Evolutionary conservation across 257 asterid genomes (phyloP).

Genomic region (Marsdenia floribunda): DNA sequence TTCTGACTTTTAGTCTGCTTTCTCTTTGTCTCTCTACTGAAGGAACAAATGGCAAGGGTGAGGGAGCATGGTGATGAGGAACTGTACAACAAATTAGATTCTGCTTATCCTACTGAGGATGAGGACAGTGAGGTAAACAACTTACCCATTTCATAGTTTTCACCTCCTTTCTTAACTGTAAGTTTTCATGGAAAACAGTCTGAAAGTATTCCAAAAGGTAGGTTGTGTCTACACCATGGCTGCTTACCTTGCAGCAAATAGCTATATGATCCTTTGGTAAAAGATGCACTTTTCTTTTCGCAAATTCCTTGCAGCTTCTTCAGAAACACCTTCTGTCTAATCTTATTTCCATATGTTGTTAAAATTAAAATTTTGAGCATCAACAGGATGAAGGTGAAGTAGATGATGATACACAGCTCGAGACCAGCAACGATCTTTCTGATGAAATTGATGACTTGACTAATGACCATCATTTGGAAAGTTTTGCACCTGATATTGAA

Average conservation of each 20-base stretch:
- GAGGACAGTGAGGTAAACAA: constrained; percentile 75
- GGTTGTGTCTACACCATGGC: too few species aligned
- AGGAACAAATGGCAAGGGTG: constrained; percentile 73
- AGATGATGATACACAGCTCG: constrained; percentile 37
- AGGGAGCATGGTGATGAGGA: constrained; percentile 54
- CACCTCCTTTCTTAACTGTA: not conserved
- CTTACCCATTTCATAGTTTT: not conserved
- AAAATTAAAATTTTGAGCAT: not conserved
- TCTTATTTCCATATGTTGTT: not conserved
- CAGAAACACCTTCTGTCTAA: not conserved
- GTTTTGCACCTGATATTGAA: not conserved
- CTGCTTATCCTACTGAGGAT: constrained; percentile 63
- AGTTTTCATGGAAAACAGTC: not conserved
- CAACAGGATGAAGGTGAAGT: constrained; percentile 33
- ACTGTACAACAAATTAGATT: constrained; percentile 60
- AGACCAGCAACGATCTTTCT: constrained; percentile 25
- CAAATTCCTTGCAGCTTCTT: not conserved
- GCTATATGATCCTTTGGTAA: not conserved
- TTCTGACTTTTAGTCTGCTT: not conserved
- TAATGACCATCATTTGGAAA: constrained; percentile 1
- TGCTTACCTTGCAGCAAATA: not conserved
- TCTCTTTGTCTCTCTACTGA: constrained; percentile 4
- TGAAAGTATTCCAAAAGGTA: not conserved
- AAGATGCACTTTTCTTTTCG: not conserved
- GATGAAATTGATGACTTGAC: constrained; percentile 22